These are phyloP conservation scores for Aspergillus novoparasiticus DNA, from an alignment of 2,329 filamentous ascomycete species.

Conservation along the genomic window DNA sequence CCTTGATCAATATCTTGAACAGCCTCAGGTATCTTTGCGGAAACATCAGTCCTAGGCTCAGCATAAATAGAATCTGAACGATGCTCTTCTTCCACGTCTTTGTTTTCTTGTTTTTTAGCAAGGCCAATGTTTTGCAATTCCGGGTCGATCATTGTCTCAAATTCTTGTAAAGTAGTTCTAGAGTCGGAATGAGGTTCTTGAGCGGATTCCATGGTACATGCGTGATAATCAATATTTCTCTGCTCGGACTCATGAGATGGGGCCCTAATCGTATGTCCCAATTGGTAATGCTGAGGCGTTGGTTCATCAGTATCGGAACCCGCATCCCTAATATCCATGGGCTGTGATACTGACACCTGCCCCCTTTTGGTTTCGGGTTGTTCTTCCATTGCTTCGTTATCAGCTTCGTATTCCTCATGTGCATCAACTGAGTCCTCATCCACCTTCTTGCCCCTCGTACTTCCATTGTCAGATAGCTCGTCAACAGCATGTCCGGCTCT, in stretches of 20 bases:
- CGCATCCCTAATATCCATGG: neutral
- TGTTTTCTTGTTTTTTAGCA: neutral
- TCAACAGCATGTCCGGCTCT: neutral
- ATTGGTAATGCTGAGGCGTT: neutral
- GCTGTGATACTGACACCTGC: neutral
- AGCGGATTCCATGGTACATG: neutral
- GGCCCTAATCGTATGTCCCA: no score
- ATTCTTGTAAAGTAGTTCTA: neutral
- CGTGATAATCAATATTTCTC: neutral
- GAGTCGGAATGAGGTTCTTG: neutral
- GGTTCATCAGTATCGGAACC: neutral
- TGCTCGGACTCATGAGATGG: neutral
- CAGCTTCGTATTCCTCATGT: neutral
- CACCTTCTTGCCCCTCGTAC: neutral
- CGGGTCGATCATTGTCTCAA: slow-evolving; percentile 5
- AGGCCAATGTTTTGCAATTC: neutral
- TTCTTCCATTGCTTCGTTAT: neutral
- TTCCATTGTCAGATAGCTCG: neutral
- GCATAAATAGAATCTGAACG: neutral
- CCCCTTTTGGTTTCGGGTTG: neutral
- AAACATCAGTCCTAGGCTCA: neutral
- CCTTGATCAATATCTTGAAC: slow-evolving; percentile 5
- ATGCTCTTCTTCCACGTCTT: neutral
- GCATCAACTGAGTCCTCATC: neutral
- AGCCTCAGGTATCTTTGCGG: neutral